Conservation (phyloP, 73 alveolate species). For the Tetrahymena elliotti region DNA sequence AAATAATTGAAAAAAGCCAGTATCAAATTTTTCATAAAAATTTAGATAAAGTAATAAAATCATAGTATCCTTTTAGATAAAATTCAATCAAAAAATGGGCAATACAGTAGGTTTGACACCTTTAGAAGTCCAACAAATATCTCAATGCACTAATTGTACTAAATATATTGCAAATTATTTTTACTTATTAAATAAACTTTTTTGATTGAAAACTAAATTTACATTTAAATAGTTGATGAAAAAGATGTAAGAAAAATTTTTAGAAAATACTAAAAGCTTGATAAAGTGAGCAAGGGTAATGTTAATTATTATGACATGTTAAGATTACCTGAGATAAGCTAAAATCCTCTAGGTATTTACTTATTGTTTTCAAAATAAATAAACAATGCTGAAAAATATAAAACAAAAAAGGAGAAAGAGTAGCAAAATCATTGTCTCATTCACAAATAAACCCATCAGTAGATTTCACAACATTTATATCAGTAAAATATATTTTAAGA, state of each 20-base stretch:
- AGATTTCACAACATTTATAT: background rate
- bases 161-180: background rate
- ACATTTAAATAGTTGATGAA: background rate
- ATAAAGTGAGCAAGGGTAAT: background rate
- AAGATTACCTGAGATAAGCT: background rate
- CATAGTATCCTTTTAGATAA: too few relatives aligned
- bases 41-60: too few relatives aligned
- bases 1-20: background rate
- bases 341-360: background rate
- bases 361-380: background rate
- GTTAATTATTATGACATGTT: background rate
- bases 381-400: background rate
- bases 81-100: too few relatives aligned
- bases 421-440: background rate
- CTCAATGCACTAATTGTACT: background rate
- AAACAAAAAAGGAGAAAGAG: background rate
- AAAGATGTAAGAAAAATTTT: background rate
- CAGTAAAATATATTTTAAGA: background rate
- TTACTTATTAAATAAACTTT: background rate
- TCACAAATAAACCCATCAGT: background rate
- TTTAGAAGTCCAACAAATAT: background rate
- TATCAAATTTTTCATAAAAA: background rate
- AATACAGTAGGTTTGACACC: background rate
- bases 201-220: too few relatives aligned
- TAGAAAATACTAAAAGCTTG: background rate